A percentile compares a stretch with the other conserved stretches of the same genome.
Evolutionary conservation across 148 eudicot genomes (phyloP).

Genomic region (Persicaria tinctoria): DNA sequence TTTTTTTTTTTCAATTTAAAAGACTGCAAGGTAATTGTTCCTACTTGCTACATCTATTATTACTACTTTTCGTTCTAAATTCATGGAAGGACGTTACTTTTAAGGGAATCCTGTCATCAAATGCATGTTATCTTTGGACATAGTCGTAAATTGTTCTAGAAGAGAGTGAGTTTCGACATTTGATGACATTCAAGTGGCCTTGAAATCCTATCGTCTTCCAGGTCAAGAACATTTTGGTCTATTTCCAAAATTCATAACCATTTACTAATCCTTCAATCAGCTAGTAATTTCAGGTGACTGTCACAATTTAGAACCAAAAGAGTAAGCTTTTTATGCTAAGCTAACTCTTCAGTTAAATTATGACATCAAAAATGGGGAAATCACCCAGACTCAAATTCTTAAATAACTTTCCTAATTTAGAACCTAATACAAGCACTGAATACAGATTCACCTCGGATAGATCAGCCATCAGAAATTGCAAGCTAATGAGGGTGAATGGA

Average conservation of each 20-base stretch:
- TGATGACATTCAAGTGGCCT: conserved; percentile 3
- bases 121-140: background rate
- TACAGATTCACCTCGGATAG: background rate
- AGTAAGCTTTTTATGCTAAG: background rate
- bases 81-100: background rate
- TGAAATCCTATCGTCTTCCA: conserved; percentile 1
- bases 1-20: no score
- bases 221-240: background rate
- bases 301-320: background rate
- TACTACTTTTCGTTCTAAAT: no score
- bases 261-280: background rate
- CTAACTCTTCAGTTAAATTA: background rate
- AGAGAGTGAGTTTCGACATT: background rate
- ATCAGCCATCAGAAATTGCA: background rate
- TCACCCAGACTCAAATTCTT: background rate
- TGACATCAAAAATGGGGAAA: background rate
- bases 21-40: no score
- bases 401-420: background rate
- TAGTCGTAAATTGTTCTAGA: background rate
- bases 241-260: conserved; percentile 5
- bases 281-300: background rate
- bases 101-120: background rate
- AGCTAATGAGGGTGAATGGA: background rate
- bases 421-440: background rate
- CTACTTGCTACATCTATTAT: no score